Base-by-base conservation (phyloP, 1,284 basidiomycete genomes). In the Retiboletus flavoniger region DNA sequence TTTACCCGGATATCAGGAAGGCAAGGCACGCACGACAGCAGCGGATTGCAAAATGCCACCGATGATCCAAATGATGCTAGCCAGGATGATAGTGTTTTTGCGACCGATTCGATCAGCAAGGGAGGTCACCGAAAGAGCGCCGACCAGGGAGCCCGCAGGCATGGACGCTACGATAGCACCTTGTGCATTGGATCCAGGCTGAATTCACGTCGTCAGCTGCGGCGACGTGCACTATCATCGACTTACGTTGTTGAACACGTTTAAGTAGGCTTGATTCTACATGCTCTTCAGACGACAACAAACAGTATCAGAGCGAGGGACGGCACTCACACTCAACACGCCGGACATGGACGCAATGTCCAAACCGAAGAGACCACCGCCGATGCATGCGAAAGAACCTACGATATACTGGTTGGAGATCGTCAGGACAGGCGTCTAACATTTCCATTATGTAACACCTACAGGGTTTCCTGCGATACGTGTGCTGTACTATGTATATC, bases 291-390 rank as follows among this genome's bases (percentile, higher is more conserved):
- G 46, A 36, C 3, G 26, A 47, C 3, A 38, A 13, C 26, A 16
- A 32, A 39, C 10, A 31, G 47, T 11, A 14, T 19, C 26, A n/a
- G 29, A 11, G 5, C 21, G 13, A 26, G 17, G 31, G 17, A 45
- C 31, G 28, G 19, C 13, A 68, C 82, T 57, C 61, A 85, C 85
- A 60, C 73, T 85, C 63, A 89, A 72, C 47, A 89, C 85, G n/a
- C 84, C 87, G 57, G 86, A 87, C 88, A 90, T 89, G 67, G 85
- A 85, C 58, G 83, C 88, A 64, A 90, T 90, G 77, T 91, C 88
- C 74, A 89, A 67, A 64, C 88, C 87, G 67, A 89, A 89, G 42
- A 90, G 78, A 50, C 85, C 84, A 60, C 88, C 88, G 50, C 88
- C 87, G 60, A 91, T 90, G 68, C 87, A 89, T 70, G 88, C 87